A percentile compares a stretch with the other conserved stretches of the same genome.
Evolutionary conservation across 768 basidiomycete species (phyloP).

Genomic region (Mycena chlorophos): DNA sequence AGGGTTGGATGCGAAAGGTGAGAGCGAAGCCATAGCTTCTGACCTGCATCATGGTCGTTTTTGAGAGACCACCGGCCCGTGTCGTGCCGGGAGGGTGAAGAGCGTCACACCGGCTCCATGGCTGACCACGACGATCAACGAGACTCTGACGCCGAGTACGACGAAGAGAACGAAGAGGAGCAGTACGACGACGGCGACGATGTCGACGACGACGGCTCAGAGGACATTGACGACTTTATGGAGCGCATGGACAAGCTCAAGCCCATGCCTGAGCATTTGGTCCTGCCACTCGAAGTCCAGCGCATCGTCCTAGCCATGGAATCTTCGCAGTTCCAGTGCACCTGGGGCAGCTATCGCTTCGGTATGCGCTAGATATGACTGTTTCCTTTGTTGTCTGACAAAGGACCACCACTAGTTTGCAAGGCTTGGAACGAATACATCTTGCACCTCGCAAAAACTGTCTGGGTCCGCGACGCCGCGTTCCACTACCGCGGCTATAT

Average conservation of each 20-base stretch:
- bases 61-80: too few species aligned
- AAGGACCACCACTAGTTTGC: conserved; percentile 4
- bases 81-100: too few species aligned
- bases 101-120: background rate
- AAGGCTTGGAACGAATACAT: conserved; percentile 15
- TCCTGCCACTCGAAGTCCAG: conserved; percentile 13
- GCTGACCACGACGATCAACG: background rate
- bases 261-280: conserved; percentile 15
- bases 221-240: background rate
- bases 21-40: conserved; percentile 15
- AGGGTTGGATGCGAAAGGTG: conserved; percentile 58
- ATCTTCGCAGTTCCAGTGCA: background rate
- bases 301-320: background rate
- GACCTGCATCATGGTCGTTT: background rate
- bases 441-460: conserved; percentile 7
- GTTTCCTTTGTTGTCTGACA: background rate
- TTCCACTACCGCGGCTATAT: background rate
- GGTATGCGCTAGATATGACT: background rate
- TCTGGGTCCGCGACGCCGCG: conserved; percentile 4
- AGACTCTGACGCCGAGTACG: background rate
- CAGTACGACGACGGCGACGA: background rate
- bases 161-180: background rate
- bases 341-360: conserved; percentile 12
- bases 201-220: background rate
- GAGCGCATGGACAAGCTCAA: conserved; percentile 6